Evolutionary conservation across 1,139 yeast genomes (phyloP).

Genomic region (Casaregolazyma suthepensis): DNA sequence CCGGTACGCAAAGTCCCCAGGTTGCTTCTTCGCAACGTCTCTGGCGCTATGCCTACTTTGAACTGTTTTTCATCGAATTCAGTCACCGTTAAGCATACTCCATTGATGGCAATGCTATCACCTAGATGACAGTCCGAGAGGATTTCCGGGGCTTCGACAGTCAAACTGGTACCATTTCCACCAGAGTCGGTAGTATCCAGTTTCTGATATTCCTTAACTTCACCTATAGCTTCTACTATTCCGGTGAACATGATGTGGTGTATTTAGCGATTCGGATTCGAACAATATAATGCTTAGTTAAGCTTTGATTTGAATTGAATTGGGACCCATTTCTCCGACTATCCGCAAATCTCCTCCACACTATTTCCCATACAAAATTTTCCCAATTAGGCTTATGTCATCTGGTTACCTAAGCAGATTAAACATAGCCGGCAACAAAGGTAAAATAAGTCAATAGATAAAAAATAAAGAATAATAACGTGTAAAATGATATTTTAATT

Average conservation of each 20-base stretch:
- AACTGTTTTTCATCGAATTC: slow-evolving; percentile 55
- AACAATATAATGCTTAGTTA: background rate
- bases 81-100: slow-evolving; percentile 90
- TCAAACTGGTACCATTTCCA: slow-evolving; percentile 72
- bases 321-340: too few species aligned
- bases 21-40: slow-evolving; percentile 77
- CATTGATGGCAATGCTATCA: slow-evolving; percentile 87
- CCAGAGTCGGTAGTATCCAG: slow-evolving; percentile 56
- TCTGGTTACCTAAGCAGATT: too few species aligned
- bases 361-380: too few species aligned
- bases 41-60: slow-evolving; percentile 91
- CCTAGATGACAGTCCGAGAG: slow-evolving; percentile 82
- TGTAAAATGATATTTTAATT: too few species aligned
- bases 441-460: too few species aligned
- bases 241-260: slow-evolving; percentile 78
- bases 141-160: slow-evolving; percentile 58
- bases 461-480: too few species aligned
- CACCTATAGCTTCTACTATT: slow-evolving; percentile 78
- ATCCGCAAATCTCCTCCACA: too few species aligned
- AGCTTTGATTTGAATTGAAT: background rate
- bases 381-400: too few species aligned
- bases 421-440: too few species aligned
- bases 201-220: slow-evolving; percentile 43
- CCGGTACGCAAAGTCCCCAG: slow-evolving; percentile 57
- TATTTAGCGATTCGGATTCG: background rate